phyloP scores from a whole-genome alignment of 805 yeast genomes.

The Hanseniaspora osmophila region DNA sequence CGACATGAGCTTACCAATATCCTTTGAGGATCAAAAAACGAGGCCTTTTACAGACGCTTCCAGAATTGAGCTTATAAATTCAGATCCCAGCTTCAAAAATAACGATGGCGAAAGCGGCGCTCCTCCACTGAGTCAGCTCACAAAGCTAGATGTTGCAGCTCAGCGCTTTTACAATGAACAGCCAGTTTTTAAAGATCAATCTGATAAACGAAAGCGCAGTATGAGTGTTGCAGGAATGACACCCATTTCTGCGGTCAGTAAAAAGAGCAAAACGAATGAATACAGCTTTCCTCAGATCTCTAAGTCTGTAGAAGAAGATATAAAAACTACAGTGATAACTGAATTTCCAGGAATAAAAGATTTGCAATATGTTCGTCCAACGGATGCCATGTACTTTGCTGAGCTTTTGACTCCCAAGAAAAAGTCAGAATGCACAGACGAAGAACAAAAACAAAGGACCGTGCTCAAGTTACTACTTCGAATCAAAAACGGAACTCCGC shows the following conservation, averaged over 20 bases:
- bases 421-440: constrained; percentile 26
- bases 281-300: constrained; percentile 43
- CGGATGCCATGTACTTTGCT: constrained; percentile 61
- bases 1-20: too few species aligned
- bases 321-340: constrained; percentile 26
- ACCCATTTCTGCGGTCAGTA: background rate
- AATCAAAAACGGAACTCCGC: constrained; percentile 67
- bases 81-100: too few species aligned
- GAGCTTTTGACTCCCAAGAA: constrained; percentile 30
- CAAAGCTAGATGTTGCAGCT: background rate
- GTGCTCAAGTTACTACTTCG: constrained; percentile 51
- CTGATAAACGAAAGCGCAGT: too few species aligned
- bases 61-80: too few species aligned
- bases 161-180: background rate
- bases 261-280: constrained; percentile 12
- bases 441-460: constrained; percentile 44
- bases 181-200: too few species aligned
- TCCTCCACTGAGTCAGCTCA: too few species aligned
- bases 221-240: too few species aligned
- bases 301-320: constrained; percentile 15
- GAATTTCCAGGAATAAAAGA: constrained; percentile 55
- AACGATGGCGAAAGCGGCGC: too few species aligned
- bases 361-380: constrained; percentile 52
- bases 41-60: too few species aligned
- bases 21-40: too few species aligned